Conservation (phyloP, 768 basidiomycete species). For the Leccinum uliginosum region DNA sequence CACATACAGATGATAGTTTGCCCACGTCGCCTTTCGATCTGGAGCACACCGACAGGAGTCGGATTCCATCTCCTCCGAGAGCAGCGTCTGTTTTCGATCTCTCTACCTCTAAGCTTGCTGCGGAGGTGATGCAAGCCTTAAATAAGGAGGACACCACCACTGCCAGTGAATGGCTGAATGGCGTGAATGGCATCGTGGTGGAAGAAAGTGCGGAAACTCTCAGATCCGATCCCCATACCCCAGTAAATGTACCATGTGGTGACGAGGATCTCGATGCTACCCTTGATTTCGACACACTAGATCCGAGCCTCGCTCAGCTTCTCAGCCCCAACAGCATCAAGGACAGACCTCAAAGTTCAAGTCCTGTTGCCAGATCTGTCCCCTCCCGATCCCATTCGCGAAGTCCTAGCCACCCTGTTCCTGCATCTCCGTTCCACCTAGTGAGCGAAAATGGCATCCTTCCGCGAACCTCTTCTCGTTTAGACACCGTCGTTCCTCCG, state of each 20-base stretch:
- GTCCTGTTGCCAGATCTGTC: conserved; percentile 3
- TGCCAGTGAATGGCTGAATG: conserved; percentile 42
- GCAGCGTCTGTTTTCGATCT: conserved; percentile 33
- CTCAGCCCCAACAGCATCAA: conserved; percentile 48
- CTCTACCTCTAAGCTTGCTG: conserved; percentile 38
- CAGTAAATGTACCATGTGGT: background rate
- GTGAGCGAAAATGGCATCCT: background rate
- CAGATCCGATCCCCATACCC: conserved; percentile 5
- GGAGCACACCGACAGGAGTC: conserved; percentile 12
- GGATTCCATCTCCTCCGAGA: conserved; percentile 22
- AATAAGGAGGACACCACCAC: conserved; percentile 32
- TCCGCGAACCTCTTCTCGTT: conserved; percentile 13
- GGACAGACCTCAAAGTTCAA: conserved; percentile 13
- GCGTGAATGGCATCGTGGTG: conserved; percentile 42
- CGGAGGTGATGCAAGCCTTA: conserved; percentile 51
- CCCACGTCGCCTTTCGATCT: conserved; percentile 24
- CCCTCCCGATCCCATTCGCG: conserved; percentile 20
- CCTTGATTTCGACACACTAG: conserved; percentile 53
- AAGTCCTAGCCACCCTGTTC: conserved; percentile 17
- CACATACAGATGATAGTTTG: conserved; percentile 32
- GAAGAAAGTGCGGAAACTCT: conserved; percentile 35
- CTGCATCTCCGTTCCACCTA: conserved; percentile 3
- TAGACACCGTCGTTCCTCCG: conserved; percentile 8
- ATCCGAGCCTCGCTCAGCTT: conserved; percentile 63
- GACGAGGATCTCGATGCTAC: conserved; percentile 38